Base-by-base conservation (phyloP, 2,329 filamentous ascomycete species). In the Zalaria obscura region DNA sequence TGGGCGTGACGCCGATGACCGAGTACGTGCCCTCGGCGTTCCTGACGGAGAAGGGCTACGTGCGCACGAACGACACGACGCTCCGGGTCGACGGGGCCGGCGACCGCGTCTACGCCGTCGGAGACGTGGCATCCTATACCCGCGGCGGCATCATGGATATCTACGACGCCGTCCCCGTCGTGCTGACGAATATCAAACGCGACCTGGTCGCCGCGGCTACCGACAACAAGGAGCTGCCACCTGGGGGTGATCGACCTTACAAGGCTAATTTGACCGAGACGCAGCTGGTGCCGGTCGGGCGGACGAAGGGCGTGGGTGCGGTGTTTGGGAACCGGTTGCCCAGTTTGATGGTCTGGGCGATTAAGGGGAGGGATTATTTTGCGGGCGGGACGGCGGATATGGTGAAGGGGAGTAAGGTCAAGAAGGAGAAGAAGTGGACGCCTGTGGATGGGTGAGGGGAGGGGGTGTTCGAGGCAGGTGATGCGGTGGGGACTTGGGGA, bases 1-100 rank as follows among this genome's bases (percentile, higher is more conserved):
- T 64, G 9, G 73, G 73, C 27, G 67, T 67, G 8, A 51, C 56
- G 5, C 72, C 72, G 0, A 76, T 73, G 54, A 70, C 65, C 18
- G 59, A 57, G 5, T 77, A 67, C 52, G 56, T 78, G 1, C 70
- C 73, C 0, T 40, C 51, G 3, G 51, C 59, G 5, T 63, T 72
- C 34, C 60, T 76, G 3, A 58, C 65, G 44, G 53, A 57, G 0
- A 56, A 52, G 4, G 68, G 67, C 9, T 70, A 67, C 54, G 65
- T 78, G 36, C 57, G 58, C 26, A 69, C 66, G 5, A 65, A 75
- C 49, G 48, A 47, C 0, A 40, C 50, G 6, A 70, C 65, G 1
- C 56, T 70, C 3, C 65, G 69, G 18, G 65, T 69, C 35, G 64
- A 66, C 34, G 54, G 48, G 5, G 64, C 64, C 3, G 65, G 64